Conservation (phyloP, 202 grass and related monocot species). For the Musa balbisiana region DNA sequence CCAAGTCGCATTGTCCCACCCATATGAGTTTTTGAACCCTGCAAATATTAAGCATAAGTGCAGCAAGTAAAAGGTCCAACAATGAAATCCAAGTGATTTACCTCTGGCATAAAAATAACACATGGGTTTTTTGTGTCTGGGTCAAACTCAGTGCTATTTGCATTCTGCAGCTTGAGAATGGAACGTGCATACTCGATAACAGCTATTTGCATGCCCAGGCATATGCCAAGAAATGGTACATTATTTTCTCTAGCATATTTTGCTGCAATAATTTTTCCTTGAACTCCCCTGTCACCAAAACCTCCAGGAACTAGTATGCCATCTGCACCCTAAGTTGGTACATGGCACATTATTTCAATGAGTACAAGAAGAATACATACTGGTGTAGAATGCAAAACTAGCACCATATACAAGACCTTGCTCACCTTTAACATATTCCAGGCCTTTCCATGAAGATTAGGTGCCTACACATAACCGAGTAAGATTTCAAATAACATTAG, state of each 20-base stretch:
- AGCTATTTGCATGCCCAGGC: constrained; percentile 50
- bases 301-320: constrained; percentile 45
- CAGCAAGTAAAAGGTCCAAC: neutral
- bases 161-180: constrained; percentile 34
- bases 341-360: neutral
- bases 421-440: constrained; percentile 38
- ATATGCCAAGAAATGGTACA: constrained; percentile 43
- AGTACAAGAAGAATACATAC: neutral
- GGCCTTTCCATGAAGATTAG: constrained; percentile 43
- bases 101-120: constrained; percentile 40
- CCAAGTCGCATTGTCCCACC: constrained; percentile 45
- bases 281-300: constrained; percentile 32
- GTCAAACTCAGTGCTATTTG: constrained; percentile 40
- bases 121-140: constrained; percentile 28
- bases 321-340: constrained; percentile 38
- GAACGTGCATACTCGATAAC: constrained; percentile 40
- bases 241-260: constrained; percentile 51
- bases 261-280: constrained; percentile 38
- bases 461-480: constrained; percentile 19
- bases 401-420: neutral
- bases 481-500: neutral
- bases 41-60: neutral
- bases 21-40: constrained; percentile 34
- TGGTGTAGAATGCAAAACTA: neutral
- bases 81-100: constrained; percentile 1